These are phyloP conservation scores for Stagonosporopsis vannaccii DNA, from an alignment of 2,329 filamentous ascomycete genomes.

Conservation along the genomic window DNA sequence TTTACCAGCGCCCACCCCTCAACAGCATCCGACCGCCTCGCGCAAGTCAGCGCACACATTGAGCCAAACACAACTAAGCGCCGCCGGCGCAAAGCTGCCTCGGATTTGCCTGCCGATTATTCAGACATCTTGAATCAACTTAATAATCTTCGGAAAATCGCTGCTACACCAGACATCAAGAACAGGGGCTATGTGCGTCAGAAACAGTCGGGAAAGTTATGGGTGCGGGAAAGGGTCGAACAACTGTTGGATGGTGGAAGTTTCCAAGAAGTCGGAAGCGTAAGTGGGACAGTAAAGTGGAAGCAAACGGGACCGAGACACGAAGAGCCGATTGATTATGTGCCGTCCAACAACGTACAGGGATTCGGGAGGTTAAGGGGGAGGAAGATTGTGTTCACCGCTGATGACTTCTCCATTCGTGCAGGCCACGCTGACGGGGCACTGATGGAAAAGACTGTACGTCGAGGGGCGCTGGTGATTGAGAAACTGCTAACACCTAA, in stretches of 20 bases:
- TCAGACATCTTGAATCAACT: constrained; percentile 68
- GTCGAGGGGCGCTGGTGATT: not conserved
- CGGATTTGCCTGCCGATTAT: constrained; percentile 65
- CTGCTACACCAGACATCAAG: constrained; percentile 61
- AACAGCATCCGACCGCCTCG: constrained; percentile 54
- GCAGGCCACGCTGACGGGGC: constrained; percentile 71
- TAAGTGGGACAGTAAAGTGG: constrained; percentile 67
- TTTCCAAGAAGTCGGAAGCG: constrained; percentile 67
- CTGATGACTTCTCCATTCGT: constrained; percentile 69
- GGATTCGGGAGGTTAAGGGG: constrained; percentile 63
- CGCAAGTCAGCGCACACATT: constrained; percentile 58
- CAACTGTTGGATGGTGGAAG: constrained; percentile 63
- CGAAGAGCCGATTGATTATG: constrained; percentile 60
- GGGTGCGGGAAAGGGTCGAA: constrained; percentile 68
- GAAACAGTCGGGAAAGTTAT: constrained; percentile 69
- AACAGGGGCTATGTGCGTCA: constrained; percentile 68
- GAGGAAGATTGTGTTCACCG: constrained; percentile 65
- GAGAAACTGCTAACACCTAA: constrained; percentile 20
- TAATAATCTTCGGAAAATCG: constrained; percentile 59
- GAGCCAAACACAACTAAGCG: constrained; percentile 46
- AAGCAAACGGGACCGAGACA: constrained; percentile 54
- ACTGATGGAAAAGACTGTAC: constrained; percentile 62
- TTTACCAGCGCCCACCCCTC: constrained; percentile 26
- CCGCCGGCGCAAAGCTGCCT: constrained; percentile 46
- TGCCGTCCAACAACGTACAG: constrained; percentile 70